Evolutionary conservation across 2,329 filamentous ascomycete species (phyloP).

Genomic region (Neonectria magnoliae): DNA sequence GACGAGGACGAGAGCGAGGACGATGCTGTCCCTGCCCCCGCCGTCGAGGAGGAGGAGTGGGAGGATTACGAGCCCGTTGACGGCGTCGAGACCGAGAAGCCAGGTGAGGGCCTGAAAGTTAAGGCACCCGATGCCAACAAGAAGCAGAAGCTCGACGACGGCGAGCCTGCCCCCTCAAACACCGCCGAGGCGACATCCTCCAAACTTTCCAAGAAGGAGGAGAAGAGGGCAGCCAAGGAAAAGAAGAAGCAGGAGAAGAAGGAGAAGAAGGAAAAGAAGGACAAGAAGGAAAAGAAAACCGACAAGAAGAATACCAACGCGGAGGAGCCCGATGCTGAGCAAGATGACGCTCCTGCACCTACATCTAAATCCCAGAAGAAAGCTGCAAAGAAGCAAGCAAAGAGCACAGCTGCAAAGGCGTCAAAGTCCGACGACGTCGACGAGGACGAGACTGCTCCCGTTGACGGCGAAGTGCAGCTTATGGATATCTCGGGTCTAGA

Average conservation of each 20-base stretch:
- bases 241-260: slow-evolving; percentile 58
- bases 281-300: slow-evolving; percentile 54
- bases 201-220: slow-evolving; percentile 63
- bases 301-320: slow-evolving; percentile 42
- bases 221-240: slow-evolving; percentile 61
- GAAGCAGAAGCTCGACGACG: slow-evolving; percentile 58
- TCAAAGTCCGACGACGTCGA: slow-evolving; percentile 33
- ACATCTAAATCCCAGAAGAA: slow-evolving; percentile 40
- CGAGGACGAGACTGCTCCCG: slow-evolving; percentile 16
- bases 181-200: slow-evolving; percentile 57
- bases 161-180: slow-evolving; percentile 43
- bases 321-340: slow-evolving; percentile 17
- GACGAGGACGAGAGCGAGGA: slow-evolving; percentile 48
- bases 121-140: slow-evolving; percentile 61
- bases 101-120: slow-evolving; percentile 70
- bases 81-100: slow-evolving; percentile 68
- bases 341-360: slow-evolving; percentile 30
- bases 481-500: slow-evolving; percentile 44
- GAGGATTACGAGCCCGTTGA: slow-evolving; percentile 57
- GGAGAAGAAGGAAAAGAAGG: slow-evolving; percentile 54
- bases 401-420: slow-evolving; percentile 23
- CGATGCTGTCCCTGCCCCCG: slow-evolving; percentile 27
- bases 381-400: slow-evolving; percentile 43
- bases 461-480: slow-evolving; percentile 33
- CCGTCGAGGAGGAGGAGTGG: slow-evolving; percentile 57